Conservation (phyloP, 805 yeast genomes). For the Candida nonsorbophila region DNA sequence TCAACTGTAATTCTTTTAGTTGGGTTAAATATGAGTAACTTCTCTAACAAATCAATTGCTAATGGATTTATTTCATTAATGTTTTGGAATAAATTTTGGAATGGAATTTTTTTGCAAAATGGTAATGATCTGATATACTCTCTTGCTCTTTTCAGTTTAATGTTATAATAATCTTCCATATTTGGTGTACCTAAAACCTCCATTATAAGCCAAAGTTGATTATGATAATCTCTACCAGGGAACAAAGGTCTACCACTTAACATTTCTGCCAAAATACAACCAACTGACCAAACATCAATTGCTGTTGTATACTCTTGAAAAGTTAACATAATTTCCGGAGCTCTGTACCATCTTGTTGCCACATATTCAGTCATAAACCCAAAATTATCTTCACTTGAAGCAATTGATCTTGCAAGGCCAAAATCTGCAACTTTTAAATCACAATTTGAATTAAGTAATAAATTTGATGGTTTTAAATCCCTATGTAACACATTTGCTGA, state of each 20-base stretch:
- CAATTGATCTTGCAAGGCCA: slow-evolving; percentile 74
- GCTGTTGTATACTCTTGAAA: slow-evolving; percentile 92
- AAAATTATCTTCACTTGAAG: slow-evolving; percentile 58
- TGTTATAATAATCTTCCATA: slow-evolving; percentile 68
- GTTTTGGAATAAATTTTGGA: slow-evolving; percentile 42
- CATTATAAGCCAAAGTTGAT: slow-evolving; percentile 80
- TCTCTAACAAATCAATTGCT: slow-evolving; percentile 56
- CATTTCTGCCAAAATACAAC: slow-evolving; percentile 92
- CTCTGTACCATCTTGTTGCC: slow-evolving; percentile 96
- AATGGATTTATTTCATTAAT: slow-evolving; percentile 26
- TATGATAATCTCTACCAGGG: slow-evolving; percentile 92
- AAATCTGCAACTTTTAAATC: slow-evolving; percentile 93
- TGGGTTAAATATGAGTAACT: slow-evolving; percentile 69
- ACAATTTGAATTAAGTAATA: slow-evolving; percentile 84
- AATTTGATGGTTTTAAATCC: slow-evolving; percentile 85
- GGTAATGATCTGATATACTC: slow-evolving; percentile 84
- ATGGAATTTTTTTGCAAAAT: slow-evolving; percentile 56
- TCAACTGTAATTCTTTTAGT: slow-evolving; percentile 65
- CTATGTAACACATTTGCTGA: slow-evolving; percentile 92
- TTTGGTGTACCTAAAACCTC: slow-evolving; percentile 85
- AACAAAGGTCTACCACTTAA: slow-evolving; percentile 80
- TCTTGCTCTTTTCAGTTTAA: slow-evolving; percentile 77
- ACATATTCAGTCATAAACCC: slow-evolving; percentile 95
- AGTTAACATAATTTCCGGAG: slow-evolving; percentile 95
- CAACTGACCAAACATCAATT: slow-evolving; percentile 95